A percentile compares a stretch with the other conserved stretches of the same genome.
Conservation (phyloP, 306 rosid genomes). For the Rosa rugosa region DNA sequence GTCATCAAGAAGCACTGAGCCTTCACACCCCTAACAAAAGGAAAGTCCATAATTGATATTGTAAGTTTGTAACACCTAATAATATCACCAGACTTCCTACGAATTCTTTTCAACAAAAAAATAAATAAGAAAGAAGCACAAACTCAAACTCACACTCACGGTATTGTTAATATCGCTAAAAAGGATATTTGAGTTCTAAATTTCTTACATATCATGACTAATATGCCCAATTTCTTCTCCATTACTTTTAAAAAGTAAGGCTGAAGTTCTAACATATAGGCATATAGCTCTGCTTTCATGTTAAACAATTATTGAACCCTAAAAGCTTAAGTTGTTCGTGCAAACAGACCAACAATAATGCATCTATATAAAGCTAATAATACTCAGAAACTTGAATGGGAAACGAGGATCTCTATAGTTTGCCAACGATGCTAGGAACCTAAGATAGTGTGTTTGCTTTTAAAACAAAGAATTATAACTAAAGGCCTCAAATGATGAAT, state of each 20-base stretch:
- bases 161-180: too few relatives aligned
- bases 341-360: background rate
- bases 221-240: too few relatives aligned
- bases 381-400: background rate
- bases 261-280: background rate
- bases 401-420: background rate
- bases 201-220: too few relatives aligned
- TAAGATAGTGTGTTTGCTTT: background rate
- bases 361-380: background rate
- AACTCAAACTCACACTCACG: too few relatives aligned
- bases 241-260: too few relatives aligned
- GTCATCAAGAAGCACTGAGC: slow-evolving; percentile 68
- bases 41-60: background rate
- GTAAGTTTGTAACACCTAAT: background rate
- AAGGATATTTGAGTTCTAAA: too few relatives aligned
- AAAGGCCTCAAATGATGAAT: background rate
- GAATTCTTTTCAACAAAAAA: too few relatives aligned
- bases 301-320: too few relatives aligned
- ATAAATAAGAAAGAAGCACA: too few relatives aligned
- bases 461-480: background rate
- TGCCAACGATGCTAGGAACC: background rate
- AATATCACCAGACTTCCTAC: background rate
- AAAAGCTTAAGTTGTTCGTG: too few relatives aligned
- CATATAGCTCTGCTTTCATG: background rate
- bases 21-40: slow-evolving; percentile 64